Base-by-base conservation (phyloP, 805 yeast genomes). In the Schwanniomyces sp. region DNA sequence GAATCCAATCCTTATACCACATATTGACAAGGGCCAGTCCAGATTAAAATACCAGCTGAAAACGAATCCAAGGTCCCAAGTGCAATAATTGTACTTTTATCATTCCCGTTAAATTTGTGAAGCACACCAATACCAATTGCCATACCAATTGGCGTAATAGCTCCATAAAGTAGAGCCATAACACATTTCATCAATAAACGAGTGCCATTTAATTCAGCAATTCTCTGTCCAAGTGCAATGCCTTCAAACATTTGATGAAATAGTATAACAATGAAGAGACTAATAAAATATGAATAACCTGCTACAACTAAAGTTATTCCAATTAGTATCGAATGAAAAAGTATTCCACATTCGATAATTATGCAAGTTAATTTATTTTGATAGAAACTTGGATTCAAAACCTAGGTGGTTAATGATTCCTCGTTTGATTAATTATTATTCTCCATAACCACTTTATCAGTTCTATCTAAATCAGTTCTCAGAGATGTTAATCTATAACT, bases 241-340 rank as follows among this genome's bases (percentile, higher is more conserved):
- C 70, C 70, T 54, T 65, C 70, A 40, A 65, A 65, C 40, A 59
- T 50, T 49, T 64, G 70, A 47, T 64, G 70, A 52, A 65, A 65
- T n/a, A 65, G 47, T 18, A 65, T 53, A 10, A 65, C 69, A 45
- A 65, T 62, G 41, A 60, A 62, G 29, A 65, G 52, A 5, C 67
- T 60, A 7, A 61, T 59, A 50, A 62, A 64, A 17, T 40, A 26
- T 1, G 62, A 52, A 40, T 59, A 67, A 10, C 61, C 67, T 14
- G 68, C 61, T n/a, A 63, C 67, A 6, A 60, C 68, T 28, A 62
- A 48, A 12, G 64, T 59, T 7, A 64, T 52, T 41, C 70, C 70
- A 21, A 65, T 55, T 30, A 65, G 48, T 25, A 65, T 55, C 4
- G 70, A 65, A 41, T 65, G 70, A 52, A 65, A 65, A 5, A 65